Base-by-base conservation (phyloP, 2,329 filamentous ascomycete species). In the Aaosphaeria arxii region DNA sequence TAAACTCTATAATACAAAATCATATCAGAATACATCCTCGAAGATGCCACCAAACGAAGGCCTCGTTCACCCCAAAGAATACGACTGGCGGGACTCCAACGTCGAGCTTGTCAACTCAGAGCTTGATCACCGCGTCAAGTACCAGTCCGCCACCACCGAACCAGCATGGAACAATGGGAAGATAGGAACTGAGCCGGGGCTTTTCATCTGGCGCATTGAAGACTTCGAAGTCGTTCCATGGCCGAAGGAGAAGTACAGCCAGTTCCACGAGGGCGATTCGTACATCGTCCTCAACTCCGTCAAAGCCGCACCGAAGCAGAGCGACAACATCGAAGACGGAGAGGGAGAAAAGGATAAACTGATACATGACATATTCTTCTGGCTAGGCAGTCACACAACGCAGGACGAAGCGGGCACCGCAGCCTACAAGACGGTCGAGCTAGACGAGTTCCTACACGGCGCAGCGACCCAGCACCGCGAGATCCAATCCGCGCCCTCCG, bases 331-430 rank as follows among this genome's bases (percentile, higher is more conserved):
- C 5, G 43, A 30, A 5, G 40, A 38, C 4, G 43, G 13, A 5
- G 4, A 72, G 70, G 40, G 41, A 4, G 32, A 56, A 13, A 45
- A 52, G 30, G 47, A 52, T 4, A 59, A 57, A 11, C 32, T 64
- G 11, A 49, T 59, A 39, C 84, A 87, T 57, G 83, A 87, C 43
- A 78, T 87, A 59, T 87, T 84, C 74, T 87, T 87, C 71, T 88
- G 84, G 84, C 76, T 87, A 1, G 85, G 85, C 4, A 74, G 68
- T 44, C 79, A 85, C 59, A 87, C 84, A 0, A 78, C 81, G 2
- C 83, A 86, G 69, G 85, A 87, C 54, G 85, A 88, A 69, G 83
- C 84, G 2, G 85, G 84, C 11, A 83, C 80, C 0, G 85, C 85
- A 0, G 84, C 85, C 2, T 86, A 88, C 71, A 88, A 87, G 73